Evolutionary conservation across 1,284 basidiomycete genomes (phyloP).

Genomic region (Marasmius fiardii): DNA sequence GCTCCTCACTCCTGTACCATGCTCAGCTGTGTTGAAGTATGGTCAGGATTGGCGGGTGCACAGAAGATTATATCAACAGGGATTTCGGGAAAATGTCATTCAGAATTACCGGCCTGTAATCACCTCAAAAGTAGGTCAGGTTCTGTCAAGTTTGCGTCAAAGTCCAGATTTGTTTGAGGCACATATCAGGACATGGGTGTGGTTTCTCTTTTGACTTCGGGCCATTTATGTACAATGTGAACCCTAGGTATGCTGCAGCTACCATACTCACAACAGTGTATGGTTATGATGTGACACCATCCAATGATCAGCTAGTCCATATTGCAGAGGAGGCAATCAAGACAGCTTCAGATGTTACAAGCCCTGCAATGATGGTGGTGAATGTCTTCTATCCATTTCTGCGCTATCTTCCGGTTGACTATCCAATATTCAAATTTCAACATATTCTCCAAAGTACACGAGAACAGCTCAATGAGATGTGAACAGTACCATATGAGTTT

Average conservation of each 20-base stretch:
- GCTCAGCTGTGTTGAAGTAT: slow-evolving; percentile 30
- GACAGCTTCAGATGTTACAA: not conserved
- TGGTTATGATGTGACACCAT: not conserved
- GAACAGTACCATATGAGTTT: too few relatives aligned
- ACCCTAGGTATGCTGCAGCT: not conserved
- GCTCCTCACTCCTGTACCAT: slow-evolving; percentile 39
- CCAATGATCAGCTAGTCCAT: not conserved
- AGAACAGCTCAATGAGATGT: too few relatives aligned
- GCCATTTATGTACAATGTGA: not conserved
- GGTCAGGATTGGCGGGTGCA: slow-evolving; percentile 37
- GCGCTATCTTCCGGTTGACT: not conserved
- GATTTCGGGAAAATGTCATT: slow-evolving; percentile 23
- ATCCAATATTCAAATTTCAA: not conserved
- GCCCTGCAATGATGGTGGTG: not conserved
- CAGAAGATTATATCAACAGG: slow-evolving; percentile 32
- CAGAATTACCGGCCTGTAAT: slow-evolving; percentile 28
- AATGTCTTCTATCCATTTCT: not conserved
- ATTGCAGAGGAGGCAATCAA: not conserved
- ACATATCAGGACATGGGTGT: slow-evolving; percentile 21
- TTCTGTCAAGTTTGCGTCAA: not conserved
- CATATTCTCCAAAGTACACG: too few relatives aligned
- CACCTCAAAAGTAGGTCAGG: slow-evolving; percentile 21
- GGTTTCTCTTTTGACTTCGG: not conserved
- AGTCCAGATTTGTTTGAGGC: slow-evolving; percentile 12
- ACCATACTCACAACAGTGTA: not conserved